Evolutionary conservation across 2,329 filamentous ascomycete genomes (phyloP).

Genomic region (Chaetomiaceae sp.): DNA sequence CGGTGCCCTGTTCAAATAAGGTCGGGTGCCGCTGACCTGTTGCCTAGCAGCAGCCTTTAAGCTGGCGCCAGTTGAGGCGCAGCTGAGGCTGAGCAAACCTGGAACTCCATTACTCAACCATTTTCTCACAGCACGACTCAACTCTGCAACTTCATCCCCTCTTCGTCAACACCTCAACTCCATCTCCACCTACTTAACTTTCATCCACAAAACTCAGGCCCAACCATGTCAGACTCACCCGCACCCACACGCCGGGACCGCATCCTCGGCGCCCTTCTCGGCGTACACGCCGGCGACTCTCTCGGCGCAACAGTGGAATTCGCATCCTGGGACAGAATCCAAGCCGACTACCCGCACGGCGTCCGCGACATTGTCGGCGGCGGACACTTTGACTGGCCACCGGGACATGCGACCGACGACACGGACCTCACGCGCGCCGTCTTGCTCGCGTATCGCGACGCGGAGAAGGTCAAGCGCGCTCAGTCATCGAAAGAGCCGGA

Average conservation of each 20-base stretch:
- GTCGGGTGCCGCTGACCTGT: too few species aligned
- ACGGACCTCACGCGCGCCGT: slow-evolving; percentile 45
- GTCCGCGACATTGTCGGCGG: slow-evolving; percentile 42
- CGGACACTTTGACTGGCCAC: slow-evolving; percentile 39
- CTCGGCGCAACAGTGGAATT: slow-evolving; percentile 46
- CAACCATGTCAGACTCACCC: slow-evolving; percentile 2
- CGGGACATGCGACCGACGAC: slow-evolving; percentile 45
- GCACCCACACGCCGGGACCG: slow-evolving; percentile 23
- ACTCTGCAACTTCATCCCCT: too few species aligned
- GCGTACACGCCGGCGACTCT: slow-evolving; percentile 44
- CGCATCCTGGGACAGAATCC: slow-evolving; percentile 32
- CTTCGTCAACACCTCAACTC: too few species aligned
- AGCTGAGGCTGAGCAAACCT: too few species aligned
- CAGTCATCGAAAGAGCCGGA: slow-evolving; percentile 19
- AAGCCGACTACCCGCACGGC: slow-evolving; percentile 33
- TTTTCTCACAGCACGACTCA: too few species aligned
- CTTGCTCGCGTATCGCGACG: slow-evolving; percentile 39
- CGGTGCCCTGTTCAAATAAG: too few species aligned
- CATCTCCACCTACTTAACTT: too few species aligned
- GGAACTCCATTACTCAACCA: too few species aligned
- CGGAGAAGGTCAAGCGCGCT: neutral
- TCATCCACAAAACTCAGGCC: too few species aligned
- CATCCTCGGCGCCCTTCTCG: slow-evolving; percentile 42
- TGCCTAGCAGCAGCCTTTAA: too few species aligned
- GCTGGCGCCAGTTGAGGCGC: too few species aligned